Evolutionary conservation across 768 basidiomycete species (phyloP), one percentile per base, ranked within the genome.

Genomic region (Cystofilobasidium ferigula): DNA sequence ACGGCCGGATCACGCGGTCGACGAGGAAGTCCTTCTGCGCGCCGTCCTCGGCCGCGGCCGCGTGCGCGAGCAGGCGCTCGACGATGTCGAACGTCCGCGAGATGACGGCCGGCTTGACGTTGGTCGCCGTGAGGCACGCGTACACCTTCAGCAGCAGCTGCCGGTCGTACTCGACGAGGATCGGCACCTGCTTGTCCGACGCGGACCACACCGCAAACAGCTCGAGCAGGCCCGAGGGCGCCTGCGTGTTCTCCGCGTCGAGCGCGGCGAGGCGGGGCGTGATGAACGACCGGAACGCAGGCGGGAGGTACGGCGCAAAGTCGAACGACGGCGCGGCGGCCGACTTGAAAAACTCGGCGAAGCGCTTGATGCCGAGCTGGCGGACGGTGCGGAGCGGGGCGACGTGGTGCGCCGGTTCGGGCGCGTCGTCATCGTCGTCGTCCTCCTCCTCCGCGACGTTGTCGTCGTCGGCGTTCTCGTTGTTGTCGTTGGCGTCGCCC

Each of bases 151-250:
- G 85, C 18, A 99, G 75, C 0, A 86, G 80, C 6, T 80, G 79
- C 2, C 77, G 70, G 71, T 97, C 87, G 72, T 84, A 86, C 28
- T 82, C 78, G 53, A 86, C 84, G 32, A 98, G 79, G 73, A 84
- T 85, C 12, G 74, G 73, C n/a, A 81, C 79, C 67, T 84, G 82
- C 16, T 83, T 79, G 2, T 77, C 78, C 22, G 82, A 79, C 20
- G 79, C 74, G 0, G 88, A 83, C 87, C 92, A 93, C 8, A 81
- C 78, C 65, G 84, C 81, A 76, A 95, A 87, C 26, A 97, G 79
- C 43, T 95, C 91, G 48, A 99, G 78, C 22, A 94, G 79, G 0
- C 88, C 85, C 0, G 92, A 94, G 0, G 94, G 92, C 0, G 89
- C 82, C 74, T 97, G 94, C 0, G 87, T 89, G 71, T 93, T 98